A percentile compares a stretch with the other conserved stretches of the same genome.
These are phyloP conservation scores for Adansonia gregorii DNA, from an alignment of 441 rosid genomes.

Conservation along the genomic window DNA sequence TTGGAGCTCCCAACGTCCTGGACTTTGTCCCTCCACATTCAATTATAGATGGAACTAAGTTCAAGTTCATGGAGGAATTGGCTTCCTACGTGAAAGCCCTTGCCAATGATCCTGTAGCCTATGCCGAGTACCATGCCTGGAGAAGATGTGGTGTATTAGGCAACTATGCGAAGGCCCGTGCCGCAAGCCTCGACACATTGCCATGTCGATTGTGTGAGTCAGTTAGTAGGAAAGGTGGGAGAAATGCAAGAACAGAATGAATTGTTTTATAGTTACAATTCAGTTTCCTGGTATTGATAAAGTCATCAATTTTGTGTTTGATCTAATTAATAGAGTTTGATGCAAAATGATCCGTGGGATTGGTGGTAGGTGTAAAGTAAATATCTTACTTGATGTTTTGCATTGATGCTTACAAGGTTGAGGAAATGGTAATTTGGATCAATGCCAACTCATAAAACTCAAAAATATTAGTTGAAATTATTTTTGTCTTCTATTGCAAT, in stretches of 20 bases:
- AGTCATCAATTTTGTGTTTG: constrained; percentile 29
- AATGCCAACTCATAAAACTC: too few species aligned
- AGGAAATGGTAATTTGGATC: not conserved
- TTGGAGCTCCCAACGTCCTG: constrained; percentile 76
- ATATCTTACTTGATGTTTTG: not conserved
- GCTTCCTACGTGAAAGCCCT: constrained; percentile 63
- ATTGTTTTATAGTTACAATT: not conserved
- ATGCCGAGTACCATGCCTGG: constrained; percentile 89
- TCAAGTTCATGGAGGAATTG: constrained; percentile 57
- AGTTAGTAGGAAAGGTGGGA: constrained; percentile 70
- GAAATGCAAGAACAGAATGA: constrained; percentile 46
- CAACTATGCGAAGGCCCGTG: constrained; percentile 57
- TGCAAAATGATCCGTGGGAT: not conserved
- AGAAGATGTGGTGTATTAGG: constrained; percentile 80
- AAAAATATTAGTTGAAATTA: not conserved
- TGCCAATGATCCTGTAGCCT: constrained; percentile 68
- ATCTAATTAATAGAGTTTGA: constrained; percentile 16
- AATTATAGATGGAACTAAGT: constrained; percentile 69
- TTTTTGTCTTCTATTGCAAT: not conserved
- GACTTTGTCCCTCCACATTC: constrained; percentile 82
- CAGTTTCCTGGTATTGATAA: constrained; percentile 3
- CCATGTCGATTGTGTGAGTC: constrained; percentile 82
- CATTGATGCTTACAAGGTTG: not conserved
- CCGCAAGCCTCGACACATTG: constrained; percentile 75
- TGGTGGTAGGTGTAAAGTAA: constrained; percentile 21